Evolutionary conservation across 306 rosid species (phyloP).

Genomic region (Inga laurina): DNA sequence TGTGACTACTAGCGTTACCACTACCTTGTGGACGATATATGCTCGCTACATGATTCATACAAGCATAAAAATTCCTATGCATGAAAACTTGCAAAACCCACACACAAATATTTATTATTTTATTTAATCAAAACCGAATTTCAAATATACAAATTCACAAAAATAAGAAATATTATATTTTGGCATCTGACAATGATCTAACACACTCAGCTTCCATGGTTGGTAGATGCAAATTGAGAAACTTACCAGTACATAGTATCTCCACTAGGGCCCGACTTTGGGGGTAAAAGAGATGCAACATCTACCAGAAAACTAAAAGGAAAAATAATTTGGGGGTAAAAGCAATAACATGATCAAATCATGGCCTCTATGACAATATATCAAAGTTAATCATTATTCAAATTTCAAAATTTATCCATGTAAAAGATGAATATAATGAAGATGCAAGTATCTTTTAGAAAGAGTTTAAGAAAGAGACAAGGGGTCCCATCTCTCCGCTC

Average conservation of each 20-base stretch:
- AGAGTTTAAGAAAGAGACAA: background rate
- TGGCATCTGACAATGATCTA: background rate
- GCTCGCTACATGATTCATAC: background rate
- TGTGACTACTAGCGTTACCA: background rate
- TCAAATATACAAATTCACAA: background rate
- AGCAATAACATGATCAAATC: background rate
- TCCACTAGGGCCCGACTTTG: constrained; percentile 49
- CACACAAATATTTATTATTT: background rate
- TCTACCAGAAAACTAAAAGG: background rate
- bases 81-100: background rate
- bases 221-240: background rate
- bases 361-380: background rate
- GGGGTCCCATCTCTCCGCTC: too few species aligned
- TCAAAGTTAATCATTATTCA: background rate
- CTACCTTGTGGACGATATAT: background rate
- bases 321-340: background rate
- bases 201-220: background rate
- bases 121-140: background rate
- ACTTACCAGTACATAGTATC: constrained; percentile 59
- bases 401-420: background rate
- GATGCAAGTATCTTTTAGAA: background rate
- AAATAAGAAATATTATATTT: background rate
- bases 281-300: constrained; percentile 11
- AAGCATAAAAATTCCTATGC: background rate
- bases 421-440: background rate